Evolutionary conservation across 2,329 filamentous ascomycete genomes (phyloP).

Genomic region (Aspergillus pseudonomiae): DNA sequence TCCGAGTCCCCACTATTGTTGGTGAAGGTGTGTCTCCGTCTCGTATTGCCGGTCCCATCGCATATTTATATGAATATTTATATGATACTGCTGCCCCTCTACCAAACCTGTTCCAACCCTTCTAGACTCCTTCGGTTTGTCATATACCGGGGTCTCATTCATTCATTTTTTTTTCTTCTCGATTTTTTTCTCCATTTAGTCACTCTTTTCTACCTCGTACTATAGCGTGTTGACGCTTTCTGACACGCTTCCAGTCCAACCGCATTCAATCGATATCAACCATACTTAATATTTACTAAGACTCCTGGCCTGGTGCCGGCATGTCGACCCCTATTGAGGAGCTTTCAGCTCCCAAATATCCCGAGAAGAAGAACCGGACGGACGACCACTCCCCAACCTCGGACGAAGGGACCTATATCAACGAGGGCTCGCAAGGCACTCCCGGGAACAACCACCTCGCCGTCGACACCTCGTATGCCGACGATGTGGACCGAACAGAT

Average conservation of each 20-base stretch:
- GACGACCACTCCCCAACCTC: conserved; percentile 30
- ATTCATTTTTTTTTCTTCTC: not conserved
- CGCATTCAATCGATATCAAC: not conserved
- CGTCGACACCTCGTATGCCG: conserved; percentile 31
- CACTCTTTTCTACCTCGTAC: not conserved
- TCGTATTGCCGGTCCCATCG: not conserved
- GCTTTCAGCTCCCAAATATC: conserved; percentile 27
- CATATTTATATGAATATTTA: conserved; percentile 7
- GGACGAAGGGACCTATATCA: conserved; percentile 36
- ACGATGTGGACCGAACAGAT: conserved; percentile 18
- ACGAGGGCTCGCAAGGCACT: conserved; percentile 22
- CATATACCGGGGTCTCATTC: not conserved
- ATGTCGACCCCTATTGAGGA: conserved; percentile 43
- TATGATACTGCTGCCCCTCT: not conserved
- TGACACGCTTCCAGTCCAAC: conserved; percentile 3
- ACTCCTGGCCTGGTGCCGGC: conserved; percentile 30
- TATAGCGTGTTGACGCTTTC: not conserved
- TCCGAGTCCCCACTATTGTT: not conserved
- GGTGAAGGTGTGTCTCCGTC: not conserved
- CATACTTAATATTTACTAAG: not conserved
- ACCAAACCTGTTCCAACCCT: not conserved
- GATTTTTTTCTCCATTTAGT: conserved; percentile 9
- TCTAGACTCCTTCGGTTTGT: not conserved
- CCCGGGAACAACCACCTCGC: conserved; percentile 23
- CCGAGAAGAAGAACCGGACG: conserved; percentile 28